Conservation (phyloP, 768 basidiomycete genomes). For the Lepiota venenata region DNA sequence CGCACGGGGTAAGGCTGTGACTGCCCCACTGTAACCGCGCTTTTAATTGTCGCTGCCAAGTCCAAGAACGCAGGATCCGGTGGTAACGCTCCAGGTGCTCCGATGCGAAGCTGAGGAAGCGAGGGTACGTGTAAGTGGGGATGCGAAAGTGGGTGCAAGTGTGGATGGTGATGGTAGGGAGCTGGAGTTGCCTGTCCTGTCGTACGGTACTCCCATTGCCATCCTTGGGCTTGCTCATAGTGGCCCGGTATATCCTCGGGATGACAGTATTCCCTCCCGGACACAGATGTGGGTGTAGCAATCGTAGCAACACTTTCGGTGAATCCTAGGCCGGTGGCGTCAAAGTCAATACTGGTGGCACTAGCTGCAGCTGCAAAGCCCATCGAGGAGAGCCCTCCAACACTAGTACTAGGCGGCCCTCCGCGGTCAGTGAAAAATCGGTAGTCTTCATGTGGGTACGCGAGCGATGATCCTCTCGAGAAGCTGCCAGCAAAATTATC, state of each 20-base stretch:
- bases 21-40: constrained; percentile 9
- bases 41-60: constrained; percentile 11
- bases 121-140: constrained; percentile 7
- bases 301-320: constrained; percentile 27
- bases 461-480: constrained; percentile 49
- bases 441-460: constrained; percentile 43
- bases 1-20: constrained; percentile 17
- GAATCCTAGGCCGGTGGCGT: constrained; percentile 45
- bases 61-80: constrained; percentile 5
- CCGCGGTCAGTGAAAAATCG: constrained; percentile 40
- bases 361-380: constrained; percentile 7
- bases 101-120: constrained; percentile 10
- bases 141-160: constrained; percentile 13
- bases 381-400: constrained; percentile 9
- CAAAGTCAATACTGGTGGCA: constrained; percentile 20
- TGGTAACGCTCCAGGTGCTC: background rate
- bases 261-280: constrained; percentile 22
- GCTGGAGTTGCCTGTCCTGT: constrained; percentile 9
- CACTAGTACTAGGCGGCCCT: constrained; percentile 15
- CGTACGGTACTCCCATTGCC: constrained; percentile 10
- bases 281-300: background rate
- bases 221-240: constrained; percentile 21
- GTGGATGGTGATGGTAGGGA: constrained; percentile 13
- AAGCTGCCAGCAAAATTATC: constrained; percentile 35
- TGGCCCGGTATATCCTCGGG: constrained; percentile 39